Evolutionary conservation across 768 basidiomycete species (phyloP).

Genomic region (Suillus subalutaceus): DNA sequence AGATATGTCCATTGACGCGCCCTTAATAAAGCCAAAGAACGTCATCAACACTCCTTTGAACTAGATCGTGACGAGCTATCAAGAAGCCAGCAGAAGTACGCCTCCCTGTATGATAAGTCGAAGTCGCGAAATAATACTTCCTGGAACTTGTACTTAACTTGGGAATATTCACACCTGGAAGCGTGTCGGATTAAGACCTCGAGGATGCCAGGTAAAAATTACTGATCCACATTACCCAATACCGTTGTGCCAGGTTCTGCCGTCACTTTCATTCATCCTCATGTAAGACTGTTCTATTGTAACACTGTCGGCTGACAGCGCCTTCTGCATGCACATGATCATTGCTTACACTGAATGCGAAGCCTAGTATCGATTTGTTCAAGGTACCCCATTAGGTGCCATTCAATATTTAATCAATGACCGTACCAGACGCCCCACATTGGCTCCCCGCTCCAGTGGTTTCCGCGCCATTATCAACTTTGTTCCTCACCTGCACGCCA

Average conservation of each 20-base stretch:
- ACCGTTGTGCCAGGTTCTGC: neutral
- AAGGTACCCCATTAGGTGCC: neutral
- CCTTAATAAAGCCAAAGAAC: slow-evolving; percentile 48
- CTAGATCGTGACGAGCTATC: slow-evolving; percentile 75
- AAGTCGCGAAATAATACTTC: slow-evolving; percentile 78
- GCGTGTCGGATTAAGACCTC: neutral
- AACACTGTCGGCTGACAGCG: neutral
- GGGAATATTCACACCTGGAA: slow-evolving; percentile 44
- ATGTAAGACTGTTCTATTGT: neutral
- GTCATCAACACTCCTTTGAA: slow-evolving; percentile 73
- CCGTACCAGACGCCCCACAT: neutral
- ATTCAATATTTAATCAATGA: neutral
- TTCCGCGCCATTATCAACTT: neutral
- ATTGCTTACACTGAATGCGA: too few species aligned
- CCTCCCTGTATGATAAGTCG: slow-evolving; percentile 74
- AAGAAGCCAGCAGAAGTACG: slow-evolving; percentile 61
- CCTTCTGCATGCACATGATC: neutral
- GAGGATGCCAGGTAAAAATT: neutral
- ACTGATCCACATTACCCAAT: neutral
- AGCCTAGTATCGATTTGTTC: neutral
- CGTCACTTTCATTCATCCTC: neutral
- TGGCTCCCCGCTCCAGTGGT: neutral
- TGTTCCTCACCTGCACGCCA: neutral
- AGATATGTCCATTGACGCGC: neutral
- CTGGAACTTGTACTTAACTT: slow-evolving; percentile 54